Base-by-base conservation (phyloP, 495 filamentous ascomycete genomes). In the Penicillium canescens region DNA sequence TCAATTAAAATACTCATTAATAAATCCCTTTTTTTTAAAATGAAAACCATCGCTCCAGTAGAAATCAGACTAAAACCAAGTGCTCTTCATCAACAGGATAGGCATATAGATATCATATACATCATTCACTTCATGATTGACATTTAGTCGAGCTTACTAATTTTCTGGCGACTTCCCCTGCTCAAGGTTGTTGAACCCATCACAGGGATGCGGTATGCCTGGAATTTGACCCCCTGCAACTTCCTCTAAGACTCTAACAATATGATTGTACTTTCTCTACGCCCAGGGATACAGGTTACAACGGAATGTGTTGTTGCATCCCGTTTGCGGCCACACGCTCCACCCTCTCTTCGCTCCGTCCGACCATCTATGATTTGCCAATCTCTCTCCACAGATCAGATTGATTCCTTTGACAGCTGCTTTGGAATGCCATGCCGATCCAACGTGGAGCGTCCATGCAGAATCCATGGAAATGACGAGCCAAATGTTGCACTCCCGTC, bases 291-390 rank as follows among this genome's bases (percentile, higher is more conserved):
- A 18, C 23, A 44, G 18, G 47, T 55, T 42, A 54, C 56, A 59
- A 56, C 31, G 58, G 61, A 54, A 61, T 61, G 61, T 43, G 59
- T 34, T 36, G 43, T 62, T 49, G 54, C 53, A 60, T 54, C 53
- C 21, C 26, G 61, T 48, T 61, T 64, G 47, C 61, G 44, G 54
- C 52, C 31, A 55, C 31, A 55, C 16, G 16, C 46, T 47, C 46
- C 40, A 38, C 16, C 24, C 13, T 20, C 12, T 20, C 18, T n/a
- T 42, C 26, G 16, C 45, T 24, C 42, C 53, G 34, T 50, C 39
- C 33, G 13, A 47, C 41, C 31, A 2, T 40, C 16, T 26, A 11
- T 56, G 41, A 60, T 60, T 56, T 31, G 57, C n/a, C 23, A 41
- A 23, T 16, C 10, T 28, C 21, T 10, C 14, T 57, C 14, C 38